Evolutionary conservation across 2,329 filamentous ascomycete species (phyloP).

Genomic region (Aspergillus hortae): DNA sequence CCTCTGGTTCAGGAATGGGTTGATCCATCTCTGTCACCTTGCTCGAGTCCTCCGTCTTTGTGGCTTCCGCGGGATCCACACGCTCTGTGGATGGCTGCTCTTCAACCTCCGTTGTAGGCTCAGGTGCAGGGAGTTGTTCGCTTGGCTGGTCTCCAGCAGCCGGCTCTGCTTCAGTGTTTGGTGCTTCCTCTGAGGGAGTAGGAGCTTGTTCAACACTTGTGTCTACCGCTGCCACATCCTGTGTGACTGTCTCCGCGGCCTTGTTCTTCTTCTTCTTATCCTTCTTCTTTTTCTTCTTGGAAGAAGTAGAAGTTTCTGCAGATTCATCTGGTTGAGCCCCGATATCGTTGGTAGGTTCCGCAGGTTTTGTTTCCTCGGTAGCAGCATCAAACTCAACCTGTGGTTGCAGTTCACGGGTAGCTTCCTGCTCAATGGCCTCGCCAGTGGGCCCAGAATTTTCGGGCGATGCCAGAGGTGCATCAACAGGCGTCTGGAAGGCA

Average conservation of each 20-base stretch:
- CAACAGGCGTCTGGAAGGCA: not conserved
- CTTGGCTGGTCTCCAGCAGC: not conserved
- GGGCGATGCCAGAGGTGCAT: not conserved
- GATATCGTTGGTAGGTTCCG: no score
- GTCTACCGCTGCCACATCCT: slow-evolving; percentile 7
- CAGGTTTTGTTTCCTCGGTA: not conserved
- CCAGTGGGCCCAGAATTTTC: no score
- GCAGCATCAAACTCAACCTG: not conserved
- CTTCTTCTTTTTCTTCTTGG: slow-evolving; percentile 32
- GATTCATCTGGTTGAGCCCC: slow-evolving; percentile 7
- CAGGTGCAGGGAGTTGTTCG: not conserved
- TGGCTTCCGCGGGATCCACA: not conserved
- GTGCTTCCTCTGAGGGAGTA: not conserved
- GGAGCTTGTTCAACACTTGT: no score
- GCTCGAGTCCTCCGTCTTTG: slow-evolving; percentile 1
- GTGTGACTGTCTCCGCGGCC: slow-evolving; percentile 11
- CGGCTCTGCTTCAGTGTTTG: not conserved
- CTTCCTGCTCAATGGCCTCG: no score
- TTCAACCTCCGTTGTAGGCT: not conserved
- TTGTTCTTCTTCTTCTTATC: slow-evolving; percentile 35
- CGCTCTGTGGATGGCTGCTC: not conserved
- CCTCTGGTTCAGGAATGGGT: not conserved
- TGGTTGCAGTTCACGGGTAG: no score
- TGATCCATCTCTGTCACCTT: not conserved
- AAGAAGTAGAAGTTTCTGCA: slow-evolving; percentile 10